Base-by-base conservation (phyloP, 2,329 filamentous ascomycete genomes). In the Sphaerostilbella broomeana region DNA sequence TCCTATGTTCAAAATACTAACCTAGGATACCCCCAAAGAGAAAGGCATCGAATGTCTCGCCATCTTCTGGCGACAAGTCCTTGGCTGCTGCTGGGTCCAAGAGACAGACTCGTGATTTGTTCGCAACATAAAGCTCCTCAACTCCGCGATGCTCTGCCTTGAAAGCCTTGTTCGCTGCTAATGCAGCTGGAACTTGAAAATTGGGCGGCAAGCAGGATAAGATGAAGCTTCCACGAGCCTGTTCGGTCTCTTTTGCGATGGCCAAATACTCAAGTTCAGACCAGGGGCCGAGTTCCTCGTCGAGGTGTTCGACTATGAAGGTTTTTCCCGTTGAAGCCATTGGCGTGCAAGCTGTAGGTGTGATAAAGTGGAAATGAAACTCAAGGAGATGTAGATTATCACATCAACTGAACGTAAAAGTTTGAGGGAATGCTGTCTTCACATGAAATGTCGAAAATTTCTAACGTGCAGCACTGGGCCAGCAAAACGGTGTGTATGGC, bases 221-320 rank as follows among this genome's bases (percentile, higher is more conserved):
- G 50, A 86, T 77, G 61, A 97, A 95, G 36, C 70, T 71, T 40
- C 80, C 77, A 22, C 76, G 75, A 4, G 77, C 66, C 17, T 73
- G 72, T 47, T 78, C 68, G 37, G 84, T 87, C 69, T 98, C 92
- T 45, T 75, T 70, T 36, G 87, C 87, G 59, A 98, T 95, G 55
- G 84, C 77, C 40, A 79, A 69, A 67, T 98, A 98, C 68, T 98
- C 92, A 38, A 97, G 77, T 48, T 86, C 80, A 17, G 92, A 97
- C 92, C 92, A 98, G 27, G 79, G 77, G 22, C 94, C 92, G 20
- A 98, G 75, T 64, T 98, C 92, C 27, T 86, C 82, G 67, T 98
- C 92, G 49, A 98, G 80, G 64, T 98, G 90, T 70, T 97, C 90
- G 53, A 97, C 89, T 55, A 97, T 85, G 65, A 92, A 95, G 29